phyloP scores from a whole-genome alignment of 495 filamentous ascomycete genomes.

The Aspergillus bridgeri region DNA sequence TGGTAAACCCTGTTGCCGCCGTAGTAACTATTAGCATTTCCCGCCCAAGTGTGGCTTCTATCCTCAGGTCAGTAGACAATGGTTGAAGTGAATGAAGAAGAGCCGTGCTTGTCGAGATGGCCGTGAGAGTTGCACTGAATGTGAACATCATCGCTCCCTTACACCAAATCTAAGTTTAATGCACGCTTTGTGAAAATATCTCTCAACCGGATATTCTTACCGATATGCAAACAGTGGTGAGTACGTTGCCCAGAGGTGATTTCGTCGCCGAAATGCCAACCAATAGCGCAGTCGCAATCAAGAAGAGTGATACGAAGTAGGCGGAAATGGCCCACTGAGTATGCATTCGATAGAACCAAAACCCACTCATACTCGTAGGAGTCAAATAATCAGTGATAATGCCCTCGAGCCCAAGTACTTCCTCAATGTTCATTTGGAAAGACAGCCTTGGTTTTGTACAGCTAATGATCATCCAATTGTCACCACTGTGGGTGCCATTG shows the following conservation, averaged over 20 bases:
- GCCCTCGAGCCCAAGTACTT: background rate
- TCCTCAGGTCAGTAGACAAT: background rate
- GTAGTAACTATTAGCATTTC: background rate
- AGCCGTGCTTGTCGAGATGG: background rate
- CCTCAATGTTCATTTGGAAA: background rate
- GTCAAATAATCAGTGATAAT: background rate
- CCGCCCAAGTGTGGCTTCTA: background rate
- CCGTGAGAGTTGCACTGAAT: background rate
- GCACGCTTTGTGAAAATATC: background rate
- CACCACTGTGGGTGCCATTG: background rate
- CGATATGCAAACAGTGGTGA: background rate
- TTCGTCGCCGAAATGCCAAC: background rate
- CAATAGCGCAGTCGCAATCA: background rate
- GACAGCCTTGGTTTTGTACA: background rate
- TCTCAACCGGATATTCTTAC: background rate
- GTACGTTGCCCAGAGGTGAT: background rate
- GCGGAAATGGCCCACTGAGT: background rate
- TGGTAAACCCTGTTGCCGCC: background rate
- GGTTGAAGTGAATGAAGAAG: background rate
- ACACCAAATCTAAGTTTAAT: too few species aligned
- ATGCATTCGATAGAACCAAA: background rate
- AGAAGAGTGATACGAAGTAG: background rate
- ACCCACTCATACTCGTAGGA: background rate
- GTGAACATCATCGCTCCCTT: background rate
- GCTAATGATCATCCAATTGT: background rate